These are phyloP conservation scores for Phallus indusiatus DNA, from an alignment of 768 basidiomycete genomes.

Conservation along the genomic window DNA sequence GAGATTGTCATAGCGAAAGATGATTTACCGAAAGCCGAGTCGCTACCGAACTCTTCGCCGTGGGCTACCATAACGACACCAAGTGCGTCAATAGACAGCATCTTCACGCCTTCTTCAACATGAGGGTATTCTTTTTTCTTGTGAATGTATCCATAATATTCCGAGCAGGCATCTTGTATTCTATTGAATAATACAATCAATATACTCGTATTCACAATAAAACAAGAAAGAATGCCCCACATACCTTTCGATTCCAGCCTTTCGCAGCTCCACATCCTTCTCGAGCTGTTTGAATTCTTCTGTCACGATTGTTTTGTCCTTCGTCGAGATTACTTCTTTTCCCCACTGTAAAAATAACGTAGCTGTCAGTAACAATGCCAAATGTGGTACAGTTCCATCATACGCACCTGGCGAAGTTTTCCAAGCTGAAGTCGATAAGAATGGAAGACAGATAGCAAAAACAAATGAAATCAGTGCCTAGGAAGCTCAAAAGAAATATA, in stretches of 20 bases:
- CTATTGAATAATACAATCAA: constrained; percentile 27
- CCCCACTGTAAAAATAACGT: constrained; percentile 56
- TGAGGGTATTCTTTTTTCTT: constrained; percentile 68
- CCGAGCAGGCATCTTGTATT: constrained; percentile 59
- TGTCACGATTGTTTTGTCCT: constrained; percentile 69
- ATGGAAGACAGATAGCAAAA: neutral
- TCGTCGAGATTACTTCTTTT: constrained; percentile 77
- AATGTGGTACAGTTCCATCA: neutral
- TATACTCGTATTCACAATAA: neutral
- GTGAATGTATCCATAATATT: constrained; percentile 58
- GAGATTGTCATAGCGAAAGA: neutral
- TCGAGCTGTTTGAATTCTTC: constrained; percentile 78
- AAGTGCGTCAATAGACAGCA: constrained; percentile 66
- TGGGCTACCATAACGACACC: constrained; percentile 83
- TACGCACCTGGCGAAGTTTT: constrained; percentile 60
- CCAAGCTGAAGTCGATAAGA: constrained; percentile 42
- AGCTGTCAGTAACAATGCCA: constrained; percentile 15
- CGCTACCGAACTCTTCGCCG: constrained; percentile 72
- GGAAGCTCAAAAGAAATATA: neutral
- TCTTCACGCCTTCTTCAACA: constrained; percentile 48
- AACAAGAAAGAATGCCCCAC: constrained; percentile 19
- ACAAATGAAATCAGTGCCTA: neutral
- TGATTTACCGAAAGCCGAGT: constrained; percentile 57
- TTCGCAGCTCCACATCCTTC: constrained; percentile 72
- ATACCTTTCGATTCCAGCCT: constrained; percentile 63